Base-by-base conservation (phyloP, 2,329 filamentous ascomycete species). In the Clonostachys rosea region DNA sequence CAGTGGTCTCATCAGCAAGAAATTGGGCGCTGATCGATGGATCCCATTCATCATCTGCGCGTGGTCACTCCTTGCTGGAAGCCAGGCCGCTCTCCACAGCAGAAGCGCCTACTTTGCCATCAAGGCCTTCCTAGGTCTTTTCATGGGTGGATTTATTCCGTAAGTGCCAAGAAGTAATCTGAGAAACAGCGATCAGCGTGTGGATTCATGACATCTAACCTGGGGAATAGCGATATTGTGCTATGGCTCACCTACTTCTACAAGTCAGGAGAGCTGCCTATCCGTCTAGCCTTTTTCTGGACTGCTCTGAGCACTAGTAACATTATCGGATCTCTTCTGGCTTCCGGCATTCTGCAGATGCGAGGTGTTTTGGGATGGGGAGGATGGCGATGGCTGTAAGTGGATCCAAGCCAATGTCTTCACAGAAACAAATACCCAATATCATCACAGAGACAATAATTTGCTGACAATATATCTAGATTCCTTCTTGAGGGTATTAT, bases 211-310 rank as follows among this genome's bases (percentile, higher is more conserved):
- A 30, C 10, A 30, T 30, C 24, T 30, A 30, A 30, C 24, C 24
- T 30, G 24, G 24, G 24, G 18, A 40, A 40, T 1, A 62, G 60
- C 17, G 57, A 67, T 49, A 79, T 80, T 18, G 76, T 87, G 13
- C 67, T 87, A 0, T 90, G 85, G 63, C 70, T 89, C 6, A 84
- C 80, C 5, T 91, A 91, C 62, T 91, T 86, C 64, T 91, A 90
- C 67, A 90, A 81, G 42, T 80, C 80, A 1, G 74, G 74, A 45
- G 87, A 91, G 59, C 69, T 91, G 0, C 84, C 86, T 0, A 75
- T 78, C 11, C 77, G 87, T 2, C 66, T 91, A 16, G 79, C 59
- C 11, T 80, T 54, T 80, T 90, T 90, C 66, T 91, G 86, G 87
- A 81, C 81, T 0, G 76, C 84, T 0, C 80, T 86, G 12, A 76